Base-by-base conservation (phyloP, 805 yeast species). In the Wickerhamiella kurtzmanii region DNA sequence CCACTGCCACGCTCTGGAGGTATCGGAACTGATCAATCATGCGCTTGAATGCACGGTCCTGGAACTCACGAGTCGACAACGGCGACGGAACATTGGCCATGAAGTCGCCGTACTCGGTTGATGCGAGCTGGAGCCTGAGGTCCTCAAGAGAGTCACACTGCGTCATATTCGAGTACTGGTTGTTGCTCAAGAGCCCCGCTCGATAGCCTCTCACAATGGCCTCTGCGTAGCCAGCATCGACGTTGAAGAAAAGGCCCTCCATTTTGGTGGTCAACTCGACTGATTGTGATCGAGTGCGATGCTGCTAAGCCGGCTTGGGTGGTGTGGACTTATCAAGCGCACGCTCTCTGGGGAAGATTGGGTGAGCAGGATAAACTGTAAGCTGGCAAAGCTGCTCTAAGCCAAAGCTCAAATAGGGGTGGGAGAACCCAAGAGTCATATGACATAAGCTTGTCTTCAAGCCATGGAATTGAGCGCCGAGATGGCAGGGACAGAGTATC, bases 121-220 rank as follows among this genome's bases (percentile, higher is more conserved):
- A 86, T 2, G 95, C 81, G 46, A 92, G 74, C 69, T 94, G 98
- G 47, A 94, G 71, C 66, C 87, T 89, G 60, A 94, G 72, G 66
- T 92, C 99, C 48, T 92, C 98, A 53, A 92, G 73, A 38, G 83
- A 77, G 59, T 94, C 98, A 68, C 98, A 94, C 64, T 92, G 99
- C 2, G 96, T 84, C 60, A 92, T 68, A 66, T 92, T 94, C 60
- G 83, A 72, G 65, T 92, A 92, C 66, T 88, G 96, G 55, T 81
- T 76, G 28, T 76, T 65, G 9, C 80, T 76, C 44, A 92, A 64
- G 22, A 92, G 71, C 0, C 95, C 95, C 49, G 82, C 79, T 60
- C 88, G 78, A 71, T 88, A 85, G 19, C 98, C 98, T 60, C 98
- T 80, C 38, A 89, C 94, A 32, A 94, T 76, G 41, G 89, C 98